Percentiles rank a stretch among this genome's conserved stretches.
Conservation (phyloP, 83 land plant genomes). For the Picea engelmannii region DNA sequence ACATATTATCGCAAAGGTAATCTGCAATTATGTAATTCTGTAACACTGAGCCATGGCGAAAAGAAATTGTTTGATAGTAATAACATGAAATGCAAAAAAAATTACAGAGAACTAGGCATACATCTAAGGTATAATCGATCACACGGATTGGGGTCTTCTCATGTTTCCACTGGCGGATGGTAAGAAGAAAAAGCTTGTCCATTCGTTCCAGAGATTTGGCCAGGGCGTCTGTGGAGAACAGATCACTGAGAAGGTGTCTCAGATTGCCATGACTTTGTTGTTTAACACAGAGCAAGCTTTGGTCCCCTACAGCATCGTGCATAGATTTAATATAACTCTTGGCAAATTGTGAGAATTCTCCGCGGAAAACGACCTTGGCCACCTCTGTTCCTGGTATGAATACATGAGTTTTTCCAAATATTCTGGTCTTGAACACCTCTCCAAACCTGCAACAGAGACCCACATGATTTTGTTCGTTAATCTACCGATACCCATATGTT, state of each 20-base stretch:
- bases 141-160: slow-evolving; percentile 19
- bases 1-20: too few species aligned
- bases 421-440: slow-evolving; percentile 30
- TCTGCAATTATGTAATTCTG: too few species aligned
- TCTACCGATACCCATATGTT: too few species aligned
- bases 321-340: slow-evolving; percentile 43
- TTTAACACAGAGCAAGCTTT: slow-evolving; percentile 40
- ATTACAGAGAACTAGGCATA: neutral
- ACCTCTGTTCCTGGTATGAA: slow-evolving; percentile 32
- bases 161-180: slow-evolving; percentile 20
- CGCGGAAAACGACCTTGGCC: slow-evolving; percentile 31
- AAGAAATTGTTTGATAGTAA: too few species aligned
- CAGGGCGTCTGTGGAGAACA: slow-evolving; percentile 21
- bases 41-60: too few species aligned
- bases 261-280: slow-evolving; percentile 23
- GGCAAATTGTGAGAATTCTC: slow-evolving; percentile 23
- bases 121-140: slow-evolving; percentile 30
- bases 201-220: slow-evolving; percentile 13
- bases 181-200: slow-evolving; percentile 19
- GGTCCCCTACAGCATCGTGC: slow-evolving; percentile 25
- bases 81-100: too few species aligned
- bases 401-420: slow-evolving; percentile 44
- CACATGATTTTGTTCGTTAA: too few species aligned
- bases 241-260: slow-evolving; percentile 21
- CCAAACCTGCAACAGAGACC: slow-evolving; percentile 27